Percentiles rank a stretch among this genome's conserved stretches.
These are phyloP conservation scores for Sphagnum contortum DNA, from an alignment of 225 moss, liverwort and hornwort species.

Conservation along the genomic window DNA sequence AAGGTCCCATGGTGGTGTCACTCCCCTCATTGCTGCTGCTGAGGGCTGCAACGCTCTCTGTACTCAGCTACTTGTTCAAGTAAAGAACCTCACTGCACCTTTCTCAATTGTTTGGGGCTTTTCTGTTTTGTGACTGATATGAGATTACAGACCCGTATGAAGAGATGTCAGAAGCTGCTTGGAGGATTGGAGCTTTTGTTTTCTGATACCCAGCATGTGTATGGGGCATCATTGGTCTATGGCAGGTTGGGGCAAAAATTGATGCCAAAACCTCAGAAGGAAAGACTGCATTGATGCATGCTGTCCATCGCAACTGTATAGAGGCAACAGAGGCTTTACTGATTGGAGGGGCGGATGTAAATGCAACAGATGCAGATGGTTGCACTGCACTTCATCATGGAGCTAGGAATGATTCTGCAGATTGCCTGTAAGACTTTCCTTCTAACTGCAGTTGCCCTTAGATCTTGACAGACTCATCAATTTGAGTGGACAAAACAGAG, in stretches of 20 bases:
- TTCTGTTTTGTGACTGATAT: no score
- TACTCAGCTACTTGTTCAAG: conserved; percentile 21
- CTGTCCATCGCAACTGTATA: conserved; percentile 21
- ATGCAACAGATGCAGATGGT: conserved; percentile 20
- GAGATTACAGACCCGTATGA: no score
- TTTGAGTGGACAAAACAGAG: no score
- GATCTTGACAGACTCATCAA: no score
- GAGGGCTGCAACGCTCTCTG: conserved; percentile 20
- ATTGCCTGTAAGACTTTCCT: conserved; percentile 14
- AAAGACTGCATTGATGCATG: conserved; percentile 20
- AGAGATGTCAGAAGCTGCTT: no score
- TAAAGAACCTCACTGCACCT: conserved; percentile 8
- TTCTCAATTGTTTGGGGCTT: background rate
- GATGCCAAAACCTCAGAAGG: conserved; percentile 24
- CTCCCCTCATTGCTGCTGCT: conserved; percentile 26
- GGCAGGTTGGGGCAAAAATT: conserved; percentile 18
- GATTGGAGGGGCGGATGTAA: conserved; percentile 11
- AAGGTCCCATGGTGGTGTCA: conserved; percentile 21
- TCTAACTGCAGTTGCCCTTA: no score
- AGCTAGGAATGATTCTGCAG: conserved; percentile 16
- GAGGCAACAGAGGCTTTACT: conserved; percentile 20
- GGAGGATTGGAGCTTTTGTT: no score
- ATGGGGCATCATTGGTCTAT: background rate
- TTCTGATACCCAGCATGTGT: no score
- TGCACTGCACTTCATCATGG: conserved; percentile 21